These are phyloP conservation scores for Metschnikowia corniflorae DNA, from an alignment of 805 yeast genomes.

Conservation along the genomic window DNA sequence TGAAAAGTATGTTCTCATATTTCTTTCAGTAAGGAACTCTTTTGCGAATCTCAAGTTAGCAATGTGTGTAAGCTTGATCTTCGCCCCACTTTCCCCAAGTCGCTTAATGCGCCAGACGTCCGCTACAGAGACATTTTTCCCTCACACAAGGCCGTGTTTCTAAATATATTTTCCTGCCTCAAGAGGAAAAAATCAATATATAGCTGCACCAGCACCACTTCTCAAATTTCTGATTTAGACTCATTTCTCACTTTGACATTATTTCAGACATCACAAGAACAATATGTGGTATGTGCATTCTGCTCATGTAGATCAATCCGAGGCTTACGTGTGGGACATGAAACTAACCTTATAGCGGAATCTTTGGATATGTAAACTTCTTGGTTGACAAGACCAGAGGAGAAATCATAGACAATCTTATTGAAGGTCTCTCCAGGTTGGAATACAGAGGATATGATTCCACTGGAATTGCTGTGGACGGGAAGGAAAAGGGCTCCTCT, in stretches of 20 bases:
- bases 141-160: conserved; percentile 10
- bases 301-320: not conserved
- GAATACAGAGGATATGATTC: conserved; percentile 99
- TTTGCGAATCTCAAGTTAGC: no score
- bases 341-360: conserved; percentile 60
- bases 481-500: conserved; percentile 70
- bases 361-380: conserved; percentile 96
- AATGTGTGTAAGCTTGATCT: no score
- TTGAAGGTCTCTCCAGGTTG: conserved; percentile 79
- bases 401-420: conserved; percentile 82
- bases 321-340: not conserved
- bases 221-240: no score
- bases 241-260: no score
- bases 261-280: not conserved
- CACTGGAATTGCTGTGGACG: conserved; percentile 94
- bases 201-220: no score
- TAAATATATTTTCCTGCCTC: conserved; percentile 6
- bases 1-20: no score
- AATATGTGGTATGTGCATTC: conserved; percentile 16
- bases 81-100: conserved; percentile 1
- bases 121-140: conserved; percentile 11
- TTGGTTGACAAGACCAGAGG: conserved; percentile 90
- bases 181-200: conserved; percentile 6
- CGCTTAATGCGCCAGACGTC: conserved; percentile 4
- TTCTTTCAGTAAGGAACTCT: no score